Evolutionary conservation across 2,329 filamentous ascomycete species (phyloP), one percentile per base, ranked within the genome.

Genomic region (Domatiomyces catenatus): DNA sequence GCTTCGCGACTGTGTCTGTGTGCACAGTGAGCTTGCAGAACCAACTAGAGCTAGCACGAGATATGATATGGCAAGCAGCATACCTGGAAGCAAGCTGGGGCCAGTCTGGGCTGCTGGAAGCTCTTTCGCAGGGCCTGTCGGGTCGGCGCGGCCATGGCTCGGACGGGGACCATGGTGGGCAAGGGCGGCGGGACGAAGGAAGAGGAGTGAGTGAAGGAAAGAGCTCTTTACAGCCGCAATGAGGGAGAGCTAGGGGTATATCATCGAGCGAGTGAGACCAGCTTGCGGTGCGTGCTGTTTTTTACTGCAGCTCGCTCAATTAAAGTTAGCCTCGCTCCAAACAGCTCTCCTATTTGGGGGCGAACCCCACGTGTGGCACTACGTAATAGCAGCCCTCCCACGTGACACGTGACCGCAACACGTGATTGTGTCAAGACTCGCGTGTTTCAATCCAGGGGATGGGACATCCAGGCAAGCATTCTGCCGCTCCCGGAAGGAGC

Each of bases 41-140:
- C 22, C 22, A 12, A 8, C n/a, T 48, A 22, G 12, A 36, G 19
- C 15, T 28, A 18, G 20, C 44, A 2, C 10, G 12, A 22, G 12
- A 32, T 36, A 12, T 8, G 12, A 32, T 36, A 12, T 8, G 20
- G 2, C 10, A 3, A 10, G 12, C 15, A 55, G 61, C 74, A 66
- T 69, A 85, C 82, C 74, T 82, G 79, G 61, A 68, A 67, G 61
- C 71, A 66, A 60, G 71, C 67, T 60, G 71, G 69, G 56, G 67
- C 64, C 66, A 69, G 71, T 61, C 66, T 64, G 52, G 69, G 69
- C 55, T 67, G 62, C 60, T 69, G 65, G 62, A 65, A 69, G 59
- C 79, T 76, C 64, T 79, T 76, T 69, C 83, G 81, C 69, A 89
- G 73, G 76, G 80, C 86, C 74, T 93, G 86, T 69, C 85, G 79